These are phyloP conservation scores for Pyrenula aspistea DNA, from an alignment of 495 filamentous ascomycete genomes.

Conservation along the genomic window DNA sequence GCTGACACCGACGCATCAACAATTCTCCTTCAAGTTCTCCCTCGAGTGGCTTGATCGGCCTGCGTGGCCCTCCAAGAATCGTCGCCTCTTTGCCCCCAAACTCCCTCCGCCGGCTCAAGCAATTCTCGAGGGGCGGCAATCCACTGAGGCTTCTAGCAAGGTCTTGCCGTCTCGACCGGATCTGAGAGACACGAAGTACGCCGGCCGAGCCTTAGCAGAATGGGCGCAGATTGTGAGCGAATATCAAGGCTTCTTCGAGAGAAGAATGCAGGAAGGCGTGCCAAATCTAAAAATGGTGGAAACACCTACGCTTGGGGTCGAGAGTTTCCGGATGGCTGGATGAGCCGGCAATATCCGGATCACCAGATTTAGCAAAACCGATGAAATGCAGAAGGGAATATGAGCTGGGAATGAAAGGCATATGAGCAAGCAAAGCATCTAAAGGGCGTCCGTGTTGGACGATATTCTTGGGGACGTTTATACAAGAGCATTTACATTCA, in stretches of 20 bases:
- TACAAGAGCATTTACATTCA: too few relatives aligned
- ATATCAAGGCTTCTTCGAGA: constrained; percentile 84
- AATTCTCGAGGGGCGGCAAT: constrained; percentile 26
- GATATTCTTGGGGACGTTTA: too few relatives aligned
- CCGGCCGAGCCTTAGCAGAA: constrained; percentile 81
- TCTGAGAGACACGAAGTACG: constrained; percentile 50
- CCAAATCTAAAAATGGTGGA: constrained; percentile 65
- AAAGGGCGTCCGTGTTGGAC: too few relatives aligned
- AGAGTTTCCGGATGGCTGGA: constrained; percentile 51
- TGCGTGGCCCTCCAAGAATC: constrained; percentile 38
- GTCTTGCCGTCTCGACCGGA: background rate
- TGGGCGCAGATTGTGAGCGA: constrained; percentile 79
- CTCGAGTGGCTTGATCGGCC: constrained; percentile 60
- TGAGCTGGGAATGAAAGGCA: too few relatives aligned
- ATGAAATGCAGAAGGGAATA: too few relatives aligned
- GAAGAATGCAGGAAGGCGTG: constrained; percentile 77
- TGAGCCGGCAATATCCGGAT: too few relatives aligned
- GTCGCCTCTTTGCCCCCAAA: constrained; percentile 57
- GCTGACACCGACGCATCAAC: constrained; percentile 36
- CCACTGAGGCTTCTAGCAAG: background rate
- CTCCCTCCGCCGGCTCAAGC: constrained; percentile 62
- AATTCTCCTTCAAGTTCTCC: constrained; percentile 66
- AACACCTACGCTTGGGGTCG: constrained; percentile 76
- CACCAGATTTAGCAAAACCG: too few relatives aligned
- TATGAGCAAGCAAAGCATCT: too few relatives aligned